phyloP scores from a whole-genome alignment of 495 filamentous ascomycete genomes.

The Daldinia grandis region DNA sequence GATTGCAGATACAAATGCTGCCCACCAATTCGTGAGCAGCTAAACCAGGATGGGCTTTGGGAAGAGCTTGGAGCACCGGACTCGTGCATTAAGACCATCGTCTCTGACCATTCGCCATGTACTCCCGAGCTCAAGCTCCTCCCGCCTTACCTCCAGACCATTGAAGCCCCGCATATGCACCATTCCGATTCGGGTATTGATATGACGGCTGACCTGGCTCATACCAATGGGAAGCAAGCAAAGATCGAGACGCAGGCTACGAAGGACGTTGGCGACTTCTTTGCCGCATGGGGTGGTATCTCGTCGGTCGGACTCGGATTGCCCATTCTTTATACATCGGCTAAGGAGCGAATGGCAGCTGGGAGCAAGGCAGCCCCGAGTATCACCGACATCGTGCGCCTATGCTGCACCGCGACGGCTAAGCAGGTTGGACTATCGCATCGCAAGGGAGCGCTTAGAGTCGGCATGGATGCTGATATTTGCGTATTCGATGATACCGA shows the following conservation, averaged over 20 bases:
- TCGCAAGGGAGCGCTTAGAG: slow-evolving; percentile 81
- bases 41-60: slow-evolving; percentile 92
- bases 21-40: slow-evolving; percentile 84
- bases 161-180: slow-evolving; percentile 48
- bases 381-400: slow-evolving; percentile 79
- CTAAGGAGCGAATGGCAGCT: slow-evolving; percentile 61
- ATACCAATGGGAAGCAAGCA: not conserved
- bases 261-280: slow-evolving; percentile 76
- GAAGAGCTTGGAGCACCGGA: slow-evolving; percentile 74
- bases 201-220: slow-evolving; percentile 45
- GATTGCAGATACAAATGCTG: slow-evolving; percentile 98
- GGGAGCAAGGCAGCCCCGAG: slow-evolving; percentile 52
- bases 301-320: slow-evolving; percentile 92
- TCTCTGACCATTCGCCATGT: slow-evolving; percentile 97
- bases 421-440: slow-evolving; percentile 87
- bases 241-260: not conserved
- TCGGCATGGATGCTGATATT: slow-evolving; percentile 91
- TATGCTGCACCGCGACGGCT: slow-evolving; percentile 89
- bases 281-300: slow-evolving; percentile 95
- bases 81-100: slow-evolving; percentile 88
- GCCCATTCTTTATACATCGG: slow-evolving; percentile 88
- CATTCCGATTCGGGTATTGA: slow-evolving; percentile 59
- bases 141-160: slow-evolving; percentile 65
- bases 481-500: slow-evolving; percentile 89
- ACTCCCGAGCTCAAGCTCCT: slow-evolving; percentile 94